Evolutionary conservation across 257 asterid species (phyloP).

Genomic region (Capsicum pubescens): DNA sequence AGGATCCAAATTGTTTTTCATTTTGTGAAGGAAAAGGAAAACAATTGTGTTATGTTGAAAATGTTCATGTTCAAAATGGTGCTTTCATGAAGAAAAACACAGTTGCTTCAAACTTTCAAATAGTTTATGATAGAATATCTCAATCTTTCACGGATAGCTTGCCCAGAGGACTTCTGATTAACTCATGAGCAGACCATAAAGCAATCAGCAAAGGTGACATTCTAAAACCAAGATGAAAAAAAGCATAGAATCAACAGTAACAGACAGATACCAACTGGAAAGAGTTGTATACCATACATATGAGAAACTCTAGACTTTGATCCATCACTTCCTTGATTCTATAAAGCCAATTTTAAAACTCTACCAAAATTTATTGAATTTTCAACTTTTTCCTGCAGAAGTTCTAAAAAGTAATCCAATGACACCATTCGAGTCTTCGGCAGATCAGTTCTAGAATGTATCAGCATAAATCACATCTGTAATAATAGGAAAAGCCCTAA

Average conservation of each 20-base stretch:
- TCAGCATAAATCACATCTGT: slow-evolving; percentile 85
- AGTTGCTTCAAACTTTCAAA: slow-evolving; percentile 22
- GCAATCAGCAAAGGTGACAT: slow-evolving; percentile 6
- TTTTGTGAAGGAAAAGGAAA: background rate
- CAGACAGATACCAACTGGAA: slow-evolving; percentile 26
- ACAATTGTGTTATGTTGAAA: background rate
- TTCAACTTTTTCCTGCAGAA: slow-evolving; percentile 83
- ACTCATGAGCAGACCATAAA: slow-evolving; percentile 1
- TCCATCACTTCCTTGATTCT: slow-evolving; percentile 71
- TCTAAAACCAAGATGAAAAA: slow-evolving; percentile 9
- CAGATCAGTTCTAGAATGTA: slow-evolving; percentile 62
- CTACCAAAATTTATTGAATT: slow-evolving; percentile 85
- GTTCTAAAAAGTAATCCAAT: slow-evolving; percentile 61
- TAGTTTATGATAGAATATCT: slow-evolving; percentile 12
- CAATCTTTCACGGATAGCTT: background rate
- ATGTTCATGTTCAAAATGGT: background rate
- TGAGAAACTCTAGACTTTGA: slow-evolving; percentile 76
- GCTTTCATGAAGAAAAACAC: background rate
- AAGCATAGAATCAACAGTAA: slow-evolving; percentile 31
- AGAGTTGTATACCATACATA: slow-evolving; percentile 69
- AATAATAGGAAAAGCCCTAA: slow-evolving; percentile 42
- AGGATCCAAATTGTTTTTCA: background rate
- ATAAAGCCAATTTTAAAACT: slow-evolving; percentile 82
- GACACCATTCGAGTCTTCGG: slow-evolving; percentile 68
- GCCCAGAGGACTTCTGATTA: slow-evolving; percentile 24